Conservation (phyloP, 2,329 filamentous ascomycete species). For the Ophiocordyceps camponoti-floridani region DNA sequence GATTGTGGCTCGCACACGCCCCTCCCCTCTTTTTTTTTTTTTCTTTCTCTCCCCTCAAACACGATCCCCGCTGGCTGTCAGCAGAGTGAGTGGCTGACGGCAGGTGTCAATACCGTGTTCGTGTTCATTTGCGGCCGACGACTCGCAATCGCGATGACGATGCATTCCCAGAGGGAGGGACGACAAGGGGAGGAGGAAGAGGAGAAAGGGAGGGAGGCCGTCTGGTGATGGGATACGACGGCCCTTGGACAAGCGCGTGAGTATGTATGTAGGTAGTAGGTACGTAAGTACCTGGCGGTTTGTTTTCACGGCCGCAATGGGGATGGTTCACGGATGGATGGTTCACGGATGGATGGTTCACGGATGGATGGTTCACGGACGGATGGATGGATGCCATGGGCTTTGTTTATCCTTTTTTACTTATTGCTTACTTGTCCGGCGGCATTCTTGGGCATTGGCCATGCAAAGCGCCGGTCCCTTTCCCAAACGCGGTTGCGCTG, state of each 20-base stretch:
- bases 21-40: too few relatives aligned
- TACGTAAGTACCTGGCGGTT: too few relatives aligned
- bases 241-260: not conserved
- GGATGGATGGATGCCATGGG: too few relatives aligned
- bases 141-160: not conserved
- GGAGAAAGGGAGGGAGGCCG: not conserved
- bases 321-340: not conserved
- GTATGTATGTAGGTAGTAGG: too few relatives aligned
- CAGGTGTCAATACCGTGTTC: slow-evolving; percentile 7
- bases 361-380: too few relatives aligned
- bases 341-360: too few relatives aligned
- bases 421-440: not conserved
- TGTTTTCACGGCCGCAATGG: too few relatives aligned
- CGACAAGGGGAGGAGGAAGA: not conserved
- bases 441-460: not conserved
- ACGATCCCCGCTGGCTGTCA: not conserved
- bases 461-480: not conserved
- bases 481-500: not conserved
- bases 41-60: not conserved
- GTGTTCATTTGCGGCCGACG: not conserved
- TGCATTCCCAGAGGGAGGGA: not conserved
- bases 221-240: not conserved
- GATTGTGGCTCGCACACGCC: not conserved
- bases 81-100: not conserved
- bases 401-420: not conserved